phyloP scores from a whole-genome alignment of 2,329 filamentous ascomycete genomes.

The Claviceps pazoutovae region DNA sequence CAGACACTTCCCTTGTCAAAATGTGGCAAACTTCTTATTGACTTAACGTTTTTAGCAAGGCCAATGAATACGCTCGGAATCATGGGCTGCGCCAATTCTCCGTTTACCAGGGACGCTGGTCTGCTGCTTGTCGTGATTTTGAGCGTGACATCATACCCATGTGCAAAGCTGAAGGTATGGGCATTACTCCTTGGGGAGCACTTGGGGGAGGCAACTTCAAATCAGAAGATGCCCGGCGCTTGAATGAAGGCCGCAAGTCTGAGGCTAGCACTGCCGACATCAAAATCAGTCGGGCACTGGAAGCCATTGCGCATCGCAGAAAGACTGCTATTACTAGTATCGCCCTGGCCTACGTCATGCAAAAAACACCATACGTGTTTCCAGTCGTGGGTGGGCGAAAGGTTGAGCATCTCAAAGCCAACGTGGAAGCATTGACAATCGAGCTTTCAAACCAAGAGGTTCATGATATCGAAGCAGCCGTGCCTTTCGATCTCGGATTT shows the following conservation, averaged over 20 bases:
- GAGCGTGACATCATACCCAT: conserved; percentile 31
- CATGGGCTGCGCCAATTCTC: conserved; percentile 58
- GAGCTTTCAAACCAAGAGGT: conserved; percentile 48
- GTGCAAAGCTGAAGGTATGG: conserved; percentile 32
- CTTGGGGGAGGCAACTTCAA: conserved; percentile 36
- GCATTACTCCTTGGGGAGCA: conserved; percentile 44
- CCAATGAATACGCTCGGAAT: conserved; percentile 54
- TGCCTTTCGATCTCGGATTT: conserved; percentile 52
- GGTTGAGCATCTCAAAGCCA: conserved; percentile 53
- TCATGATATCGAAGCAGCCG: conserved; percentile 47
- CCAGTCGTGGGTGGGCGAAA: conserved; percentile 60
- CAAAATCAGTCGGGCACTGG: conserved; percentile 29
- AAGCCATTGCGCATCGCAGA: conserved; percentile 34
- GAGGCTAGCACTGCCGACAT: conserved; percentile 38
- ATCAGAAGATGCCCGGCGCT: conserved; percentile 20
- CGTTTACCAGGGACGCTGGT: conserved; percentile 31
- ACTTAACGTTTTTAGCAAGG: conserved; percentile 27
- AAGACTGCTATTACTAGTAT: conserved; percentile 30
- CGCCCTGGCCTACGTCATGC: conserved; percentile 60
- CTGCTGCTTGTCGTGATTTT: conserved; percentile 24
- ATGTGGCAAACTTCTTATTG: not conserved
- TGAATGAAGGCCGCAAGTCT: conserved; percentile 22
- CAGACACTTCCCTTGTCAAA: not conserved
- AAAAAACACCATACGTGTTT: conserved; percentile 58
- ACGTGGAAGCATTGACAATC: conserved; percentile 53